Percentiles rank a stretch among this genome's conserved stretches.
Conservation (phyloP, 2,329 filamentous ascomycete species). For the Akanthomyces lecanii region DNA sequence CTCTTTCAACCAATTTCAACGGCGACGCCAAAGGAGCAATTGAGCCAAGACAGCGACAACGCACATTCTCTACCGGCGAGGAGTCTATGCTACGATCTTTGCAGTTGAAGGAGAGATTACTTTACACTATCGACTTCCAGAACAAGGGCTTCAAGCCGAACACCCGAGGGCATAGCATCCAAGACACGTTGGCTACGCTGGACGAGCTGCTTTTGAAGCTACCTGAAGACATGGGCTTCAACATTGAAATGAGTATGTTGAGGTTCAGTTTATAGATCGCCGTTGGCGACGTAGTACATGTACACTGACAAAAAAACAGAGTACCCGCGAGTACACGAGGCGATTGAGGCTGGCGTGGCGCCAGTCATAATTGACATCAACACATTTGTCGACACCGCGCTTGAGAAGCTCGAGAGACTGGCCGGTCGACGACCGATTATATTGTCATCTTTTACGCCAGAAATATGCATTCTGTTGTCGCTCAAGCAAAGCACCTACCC, state of each 20-base stretch:
- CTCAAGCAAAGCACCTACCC: slow-evolving; percentile 30
- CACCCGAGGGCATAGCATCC: slow-evolving; percentile 35
- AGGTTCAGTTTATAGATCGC: background rate
- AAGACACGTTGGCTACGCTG: slow-evolving; percentile 34
- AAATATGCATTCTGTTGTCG: slow-evolving; percentile 31
- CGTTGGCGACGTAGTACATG: too few relatives aligned
- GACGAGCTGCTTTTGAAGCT: slow-evolving; percentile 33
- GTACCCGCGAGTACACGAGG: slow-evolving; percentile 37
- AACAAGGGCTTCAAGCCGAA: slow-evolving; percentile 37
- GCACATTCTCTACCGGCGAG: slow-evolving; percentile 22
- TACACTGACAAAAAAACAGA: slow-evolving; percentile 25
- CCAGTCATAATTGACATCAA: slow-evolving; percentile 35
- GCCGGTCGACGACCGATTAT: slow-evolving; percentile 29
- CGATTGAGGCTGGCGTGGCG: slow-evolving; percentile 29
- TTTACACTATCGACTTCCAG: slow-evolving; percentile 35
- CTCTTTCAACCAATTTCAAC: background rate
- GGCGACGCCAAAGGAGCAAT: background rate
- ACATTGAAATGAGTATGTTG: slow-evolving; percentile 36
- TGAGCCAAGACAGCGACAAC: slow-evolving; percentile 12
- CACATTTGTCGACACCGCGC: slow-evolving; percentile 33
- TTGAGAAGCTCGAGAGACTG: slow-evolving; percentile 27
- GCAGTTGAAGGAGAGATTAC: slow-evolving; percentile 29
- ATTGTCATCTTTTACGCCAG: slow-evolving; percentile 32
- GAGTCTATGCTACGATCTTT: slow-evolving; percentile 21
- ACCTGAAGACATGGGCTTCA: slow-evolving; percentile 32